These are phyloP conservation scores for Dactylis glomerata DNA, from an alignment of 176 grass and related monocot species.

Conservation along the genomic window DNA sequence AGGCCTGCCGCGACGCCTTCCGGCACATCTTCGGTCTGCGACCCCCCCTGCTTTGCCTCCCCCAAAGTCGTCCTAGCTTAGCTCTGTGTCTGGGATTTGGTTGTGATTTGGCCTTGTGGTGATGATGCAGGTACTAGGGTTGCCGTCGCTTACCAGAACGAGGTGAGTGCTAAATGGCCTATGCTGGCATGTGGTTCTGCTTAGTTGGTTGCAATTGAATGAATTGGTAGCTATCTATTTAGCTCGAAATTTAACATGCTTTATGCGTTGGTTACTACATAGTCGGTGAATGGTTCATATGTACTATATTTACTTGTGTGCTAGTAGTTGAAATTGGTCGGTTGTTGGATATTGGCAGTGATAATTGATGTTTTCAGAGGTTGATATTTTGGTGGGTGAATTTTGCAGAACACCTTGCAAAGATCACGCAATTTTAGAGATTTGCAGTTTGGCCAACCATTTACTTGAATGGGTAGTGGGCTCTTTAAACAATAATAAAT, in stretches of 20 bases:
- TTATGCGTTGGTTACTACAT: neutral
- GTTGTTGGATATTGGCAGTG: neutral
- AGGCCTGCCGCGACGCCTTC: constrained; percentile 94
- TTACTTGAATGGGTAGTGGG: neutral
- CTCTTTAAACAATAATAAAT: neutral
- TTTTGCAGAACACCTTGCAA: neutral
- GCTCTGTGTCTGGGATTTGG: neutral
- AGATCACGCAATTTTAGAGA: neutral
- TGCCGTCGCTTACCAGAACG: constrained; percentile 80
- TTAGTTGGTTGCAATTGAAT: neutral
- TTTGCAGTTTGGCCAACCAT: neutral
- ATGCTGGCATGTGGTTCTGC: neutral
- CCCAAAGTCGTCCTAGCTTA: neutral
- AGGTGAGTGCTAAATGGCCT: constrained; percentile 49
- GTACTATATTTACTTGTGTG: neutral
- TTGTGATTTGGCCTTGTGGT: constrained; percentile 16
- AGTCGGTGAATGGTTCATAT: neutral
- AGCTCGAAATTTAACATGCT: neutral
- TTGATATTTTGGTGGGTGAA: neutral
- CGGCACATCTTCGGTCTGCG: constrained; percentile 80
- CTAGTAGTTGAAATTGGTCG: neutral
- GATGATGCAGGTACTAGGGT: constrained; percentile 74
- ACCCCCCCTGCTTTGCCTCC: neutral
- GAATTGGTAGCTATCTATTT: neutral
- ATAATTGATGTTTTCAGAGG: neutral